phyloP scores from a whole-genome alignment of 2,329 filamentous ascomycete species.

The Aspergillus nomiae region DNA sequence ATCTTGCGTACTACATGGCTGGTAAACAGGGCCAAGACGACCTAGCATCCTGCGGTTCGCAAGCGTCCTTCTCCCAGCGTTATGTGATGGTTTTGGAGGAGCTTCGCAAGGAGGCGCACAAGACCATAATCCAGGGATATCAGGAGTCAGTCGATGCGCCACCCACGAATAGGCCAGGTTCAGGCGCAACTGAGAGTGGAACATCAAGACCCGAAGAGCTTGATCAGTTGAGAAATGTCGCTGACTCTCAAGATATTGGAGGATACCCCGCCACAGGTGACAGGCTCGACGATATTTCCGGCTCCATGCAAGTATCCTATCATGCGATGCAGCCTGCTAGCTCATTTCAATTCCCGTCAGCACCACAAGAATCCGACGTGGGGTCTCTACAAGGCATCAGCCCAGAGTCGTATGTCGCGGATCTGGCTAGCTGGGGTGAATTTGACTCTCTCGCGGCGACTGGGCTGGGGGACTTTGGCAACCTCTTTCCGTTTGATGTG shows the following conservation, averaged over 20 bases:
- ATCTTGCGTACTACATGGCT: constrained; percentile 33
- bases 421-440: constrained; percentile 30
- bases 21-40: constrained; percentile 46
- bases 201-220: not conserved
- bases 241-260: not conserved
- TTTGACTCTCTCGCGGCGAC: constrained; percentile 31
- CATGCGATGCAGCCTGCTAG: not conserved
- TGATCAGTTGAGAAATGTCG: not conserved
- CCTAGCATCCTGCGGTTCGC: constrained; percentile 39
- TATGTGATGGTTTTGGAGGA: constrained; percentile 49
- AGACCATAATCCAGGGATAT: constrained; percentile 2
- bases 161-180: constrained; percentile 8
- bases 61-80: constrained; percentile 44
- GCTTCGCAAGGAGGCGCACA: constrained; percentile 28
- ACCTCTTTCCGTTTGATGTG: constrained; percentile 9
- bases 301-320: not conserved
- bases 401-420: constrained; percentile 17
- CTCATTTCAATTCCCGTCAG: not conserved
- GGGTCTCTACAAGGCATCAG: constrained; percentile 17
- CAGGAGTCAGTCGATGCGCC: not conserved
- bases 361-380: constrained; percentile 10
- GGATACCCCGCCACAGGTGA: not conserved
- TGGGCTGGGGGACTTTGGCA: constrained; percentile 20
- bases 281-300: not conserved
- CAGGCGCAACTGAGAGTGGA: not conserved